Base-by-base conservation (phyloP, 2,329 filamentous ascomycete species). In the Scedosporium apiospermum region DNA sequence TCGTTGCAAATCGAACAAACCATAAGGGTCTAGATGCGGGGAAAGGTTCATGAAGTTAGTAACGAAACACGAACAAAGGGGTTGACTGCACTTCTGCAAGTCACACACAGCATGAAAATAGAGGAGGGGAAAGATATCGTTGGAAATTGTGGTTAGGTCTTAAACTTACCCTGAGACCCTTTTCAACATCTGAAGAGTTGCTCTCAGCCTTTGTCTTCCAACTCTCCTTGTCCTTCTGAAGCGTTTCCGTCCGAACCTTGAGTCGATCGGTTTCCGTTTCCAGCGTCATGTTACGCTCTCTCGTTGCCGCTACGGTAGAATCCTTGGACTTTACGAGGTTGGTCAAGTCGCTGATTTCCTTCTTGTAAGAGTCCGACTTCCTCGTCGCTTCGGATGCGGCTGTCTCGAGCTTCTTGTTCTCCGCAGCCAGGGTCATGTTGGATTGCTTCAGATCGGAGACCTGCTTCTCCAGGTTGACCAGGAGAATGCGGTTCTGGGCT, bases 1-100 rank as follows among this genome's bases (percentile, higher is more conserved):
- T 86, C 88, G 68, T 91, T 90, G 78, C 96, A 99, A 60, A 98
- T 90, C 10, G 91, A 91, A 78, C 95, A 99, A 60, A 96, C 85
- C 64, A 66, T 64, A 26, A 66, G 60, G n/a, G 64, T 65, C 62
- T 64, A 51, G n/a, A 18, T 46, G 41, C 9, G 18, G 10, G 16
- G 16, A 9, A 30, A 23, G 46, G 49, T 5, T 30, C 57, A 6
- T 26, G 27, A 53, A 42, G 42, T 62, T 49, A 38, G 18, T 30
- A 57, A 26, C n/a, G 5, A 57, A 14, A 6, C 7, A 34, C 6
- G 26, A 55, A 44, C 26, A 38, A n/a, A 57, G 34, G 27, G 23
- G 30, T 34, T 34, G 30, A 9, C 30, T 1, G 30, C 7, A 38
- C 2, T 12, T 38, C 30, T 38, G 9, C 9, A 12, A 4, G 34